Evolutionary conservation across 805 yeast genomes (phyloP).

Genomic region (Spathaspora boniae): DNA sequence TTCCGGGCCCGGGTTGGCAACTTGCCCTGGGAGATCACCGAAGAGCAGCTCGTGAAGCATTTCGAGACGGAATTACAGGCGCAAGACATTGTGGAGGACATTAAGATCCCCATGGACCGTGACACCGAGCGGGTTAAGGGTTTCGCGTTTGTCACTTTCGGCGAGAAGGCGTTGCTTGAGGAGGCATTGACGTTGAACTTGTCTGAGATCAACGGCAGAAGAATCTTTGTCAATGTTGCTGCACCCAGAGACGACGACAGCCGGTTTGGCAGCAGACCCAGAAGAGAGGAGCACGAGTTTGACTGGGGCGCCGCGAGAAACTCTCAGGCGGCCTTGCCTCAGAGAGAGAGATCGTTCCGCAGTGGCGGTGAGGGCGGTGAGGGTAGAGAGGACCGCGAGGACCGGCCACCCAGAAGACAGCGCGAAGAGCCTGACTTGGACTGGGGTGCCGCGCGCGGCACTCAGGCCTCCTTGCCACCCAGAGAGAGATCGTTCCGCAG

Average conservation of each 20-base stretch:
- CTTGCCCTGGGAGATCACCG: conserved; percentile 78
- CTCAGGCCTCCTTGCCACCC: conserved; percentile 32
- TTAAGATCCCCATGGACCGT: conserved; percentile 71
- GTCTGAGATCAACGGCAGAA: conserved; percentile 46
- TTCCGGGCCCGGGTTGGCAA: conserved; percentile 85
- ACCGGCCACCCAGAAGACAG: conserved; percentile 39
- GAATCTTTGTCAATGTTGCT: conserved; percentile 54
- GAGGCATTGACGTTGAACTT: conserved; percentile 47
- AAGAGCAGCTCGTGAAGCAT: conserved; percentile 59
- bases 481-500: conserved; percentile 33
- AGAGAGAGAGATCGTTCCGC: conserved; percentile 33
- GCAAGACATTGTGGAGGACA: conserved; percentile 50
- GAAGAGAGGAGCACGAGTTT: conserved; percentile 50
- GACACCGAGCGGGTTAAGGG: conserved; percentile 60
- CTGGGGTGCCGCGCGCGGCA: conserved; percentile 49
- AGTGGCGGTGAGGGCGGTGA: conserved; percentile 19
- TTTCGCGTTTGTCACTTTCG: conserved; percentile 52
- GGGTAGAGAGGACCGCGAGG: conserved; percentile 16
- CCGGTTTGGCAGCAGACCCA: conserved; percentile 31
- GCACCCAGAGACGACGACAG: conserved; percentile 54
- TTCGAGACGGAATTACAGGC: conserved; percentile 56
- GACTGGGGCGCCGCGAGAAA: conserved; percentile 56
- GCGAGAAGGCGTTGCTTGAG: conserved; percentile 44
- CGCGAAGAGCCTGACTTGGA: conserved; percentile 63
- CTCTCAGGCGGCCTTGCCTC: conserved; percentile 29